Evolutionary conservation across 768 basidiomycete genomes (phyloP).

Genomic region (Nidula microcarpa): DNA sequence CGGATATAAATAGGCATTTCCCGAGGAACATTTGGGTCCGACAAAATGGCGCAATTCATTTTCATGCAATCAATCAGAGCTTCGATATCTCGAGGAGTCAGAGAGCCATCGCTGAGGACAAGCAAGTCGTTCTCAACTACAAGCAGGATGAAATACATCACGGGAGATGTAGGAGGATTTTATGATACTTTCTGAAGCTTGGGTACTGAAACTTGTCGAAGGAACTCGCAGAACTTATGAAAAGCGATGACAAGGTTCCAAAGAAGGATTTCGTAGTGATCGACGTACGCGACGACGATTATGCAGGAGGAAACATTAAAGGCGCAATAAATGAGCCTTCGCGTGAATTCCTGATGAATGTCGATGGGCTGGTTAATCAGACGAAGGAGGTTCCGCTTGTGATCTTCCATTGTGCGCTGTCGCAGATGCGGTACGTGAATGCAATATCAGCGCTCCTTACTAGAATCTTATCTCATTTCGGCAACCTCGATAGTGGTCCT

Average conservation of each 20-base stretch:
- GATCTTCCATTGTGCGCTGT: constrained; percentile 77
- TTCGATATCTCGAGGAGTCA: too few relatives aligned
- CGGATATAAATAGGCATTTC: too few relatives aligned
- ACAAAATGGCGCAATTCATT: neutral
- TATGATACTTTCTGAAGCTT: neutral
- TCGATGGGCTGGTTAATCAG: constrained; percentile 56
- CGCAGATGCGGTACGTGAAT: constrained; percentile 66
- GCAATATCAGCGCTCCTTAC: neutral
- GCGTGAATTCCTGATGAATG: constrained; percentile 47
- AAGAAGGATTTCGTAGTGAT: constrained; percentile 71
- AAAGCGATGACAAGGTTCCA: constrained; percentile 50
- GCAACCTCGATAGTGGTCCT: constrained; percentile 52
- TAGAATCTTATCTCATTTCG: neutral
- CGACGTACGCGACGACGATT: constrained; percentile 86
- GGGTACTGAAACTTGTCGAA: constrained; percentile 18
- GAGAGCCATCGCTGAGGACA: neutral
- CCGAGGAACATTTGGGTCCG: too few relatives aligned
- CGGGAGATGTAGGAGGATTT: constrained; percentile 10
- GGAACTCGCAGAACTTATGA: constrained; percentile 71
- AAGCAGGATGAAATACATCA: constrained; percentile 14
- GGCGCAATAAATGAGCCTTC: constrained; percentile 63
- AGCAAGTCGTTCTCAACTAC: neutral
- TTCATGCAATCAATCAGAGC: neutral
- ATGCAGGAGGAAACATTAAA: constrained; percentile 74
- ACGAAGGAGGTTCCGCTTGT: constrained; percentile 60